phyloP scores from a whole-genome alignment of 345 rosid genomes.

The Pistacia integerrima region DNA sequence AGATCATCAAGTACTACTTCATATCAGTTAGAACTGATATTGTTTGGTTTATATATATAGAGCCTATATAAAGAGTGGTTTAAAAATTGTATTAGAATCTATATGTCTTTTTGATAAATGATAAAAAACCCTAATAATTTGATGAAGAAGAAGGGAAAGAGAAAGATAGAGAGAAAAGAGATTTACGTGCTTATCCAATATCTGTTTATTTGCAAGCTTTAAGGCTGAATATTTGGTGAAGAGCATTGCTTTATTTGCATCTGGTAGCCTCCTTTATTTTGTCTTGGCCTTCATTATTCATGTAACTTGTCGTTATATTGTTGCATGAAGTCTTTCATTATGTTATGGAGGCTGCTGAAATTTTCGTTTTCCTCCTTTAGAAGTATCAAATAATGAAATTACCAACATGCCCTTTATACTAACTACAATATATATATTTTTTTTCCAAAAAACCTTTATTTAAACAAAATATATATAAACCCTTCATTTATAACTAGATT shows the following conservation, averaged over 20 bases:
- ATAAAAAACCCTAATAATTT: not conserved
- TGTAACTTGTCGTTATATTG: constrained; percentile 11
- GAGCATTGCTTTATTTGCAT: constrained; percentile 13
- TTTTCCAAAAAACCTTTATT: too few species aligned
- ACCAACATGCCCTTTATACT: not conserved
- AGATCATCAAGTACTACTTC: constrained; percentile 6
- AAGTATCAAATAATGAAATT: not conserved
- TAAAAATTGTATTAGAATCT: constrained; percentile 23
- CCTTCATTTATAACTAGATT: too few species aligned
- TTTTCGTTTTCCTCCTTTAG: not conserved
- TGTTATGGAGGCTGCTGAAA: too few species aligned
- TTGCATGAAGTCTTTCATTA: not conserved
- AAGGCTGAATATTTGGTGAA: constrained; percentile 34
- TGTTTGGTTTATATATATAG: constrained; percentile 13
- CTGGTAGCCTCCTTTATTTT: constrained; percentile 15
- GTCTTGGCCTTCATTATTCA: constrained; percentile 3
- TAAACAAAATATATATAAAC: too few species aligned
- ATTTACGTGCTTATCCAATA: constrained; percentile 18
- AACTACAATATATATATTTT: too few species aligned
- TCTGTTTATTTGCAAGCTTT: constrained; percentile 31
- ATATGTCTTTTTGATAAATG: not conserved
- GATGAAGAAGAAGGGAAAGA: not conserved
- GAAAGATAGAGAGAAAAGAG: not conserved
- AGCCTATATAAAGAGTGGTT: constrained; percentile 4
- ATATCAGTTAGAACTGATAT: constrained; percentile 21